Percentiles rank a stretch among this genome's conserved stretches.
Evolutionary conservation across 2,329 filamentous ascomycete species (phyloP).

Genomic region (Penicillium sp.): DNA sequence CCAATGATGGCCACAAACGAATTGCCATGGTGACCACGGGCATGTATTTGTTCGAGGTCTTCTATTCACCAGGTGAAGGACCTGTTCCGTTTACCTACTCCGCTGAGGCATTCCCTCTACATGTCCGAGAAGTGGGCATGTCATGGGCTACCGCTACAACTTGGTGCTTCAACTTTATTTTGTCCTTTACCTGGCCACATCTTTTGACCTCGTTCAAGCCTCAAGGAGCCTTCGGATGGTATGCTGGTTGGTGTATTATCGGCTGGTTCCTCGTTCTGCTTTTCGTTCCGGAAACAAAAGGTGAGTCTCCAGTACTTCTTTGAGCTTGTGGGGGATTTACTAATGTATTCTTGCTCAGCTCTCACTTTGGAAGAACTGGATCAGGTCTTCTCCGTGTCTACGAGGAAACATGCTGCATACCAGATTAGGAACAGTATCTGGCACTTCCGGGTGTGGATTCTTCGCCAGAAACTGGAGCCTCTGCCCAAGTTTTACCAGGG

Average conservation of each 20-base stretch:
- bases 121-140: constrained; percentile 64
- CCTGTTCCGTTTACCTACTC: constrained; percentile 65
- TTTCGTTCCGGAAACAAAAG: constrained; percentile 54
- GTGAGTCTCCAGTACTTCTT: constrained; percentile 15
- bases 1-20: constrained; percentile 31
- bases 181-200: constrained; percentile 55
- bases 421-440: constrained; percentile 40
- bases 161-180: constrained; percentile 58
- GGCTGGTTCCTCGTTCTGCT: constrained; percentile 54
- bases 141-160: constrained; percentile 56
- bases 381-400: constrained; percentile 56
- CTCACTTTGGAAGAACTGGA: constrained; percentile 50
- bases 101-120: constrained; percentile 63
- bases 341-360: constrained; percentile 23
- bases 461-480: constrained; percentile 38
- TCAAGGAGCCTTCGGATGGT: constrained; percentile 58
- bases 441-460: constrained; percentile 43
- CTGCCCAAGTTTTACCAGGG: constrained; percentile 36
- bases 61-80: constrained; percentile 33
- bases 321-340: neutral
- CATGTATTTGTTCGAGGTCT: constrained; percentile 52
- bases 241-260: constrained; percentile 57
- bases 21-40: constrained; percentile 45
- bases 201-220: constrained; percentile 51
- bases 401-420: constrained; percentile 43